These are phyloP conservation scores for Mycena rebaudengoi DNA, from an alignment of 768 basidiomycete genomes.

Conservation along the genomic window DNA sequence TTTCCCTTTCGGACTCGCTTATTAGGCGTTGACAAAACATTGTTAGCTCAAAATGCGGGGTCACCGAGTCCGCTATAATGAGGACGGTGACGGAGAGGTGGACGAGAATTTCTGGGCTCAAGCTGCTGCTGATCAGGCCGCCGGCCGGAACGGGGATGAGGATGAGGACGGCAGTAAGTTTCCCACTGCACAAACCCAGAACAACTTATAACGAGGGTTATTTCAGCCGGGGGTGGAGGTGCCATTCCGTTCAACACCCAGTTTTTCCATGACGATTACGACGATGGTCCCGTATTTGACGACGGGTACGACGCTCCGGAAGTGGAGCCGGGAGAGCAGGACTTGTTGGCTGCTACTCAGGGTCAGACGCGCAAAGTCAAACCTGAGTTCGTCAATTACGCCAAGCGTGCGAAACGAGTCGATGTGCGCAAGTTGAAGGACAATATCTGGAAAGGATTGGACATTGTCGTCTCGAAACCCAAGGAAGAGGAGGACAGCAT, in stretches of 20 bases:
- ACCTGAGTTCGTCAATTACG: constrained; percentile 92
- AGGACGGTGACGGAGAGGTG: constrained; percentile 83
- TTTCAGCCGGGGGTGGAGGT: constrained; percentile 53
- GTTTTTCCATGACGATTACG: constrained; percentile 94
- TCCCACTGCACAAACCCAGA: not conserved
- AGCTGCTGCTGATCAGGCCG: constrained; percentile 86
- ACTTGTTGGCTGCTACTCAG: constrained; percentile 86
- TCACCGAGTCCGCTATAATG: constrained; percentile 62
- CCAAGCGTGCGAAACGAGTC: constrained; percentile 94
- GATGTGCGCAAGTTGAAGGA: constrained; percentile 97
- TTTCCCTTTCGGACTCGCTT: constrained; percentile 1
- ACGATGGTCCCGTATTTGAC: constrained; percentile 80
- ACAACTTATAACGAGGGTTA: not conserved
- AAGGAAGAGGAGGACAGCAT: constrained; percentile 58
- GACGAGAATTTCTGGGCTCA: constrained; percentile 99
- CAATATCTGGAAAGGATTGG: constrained; percentile 94
- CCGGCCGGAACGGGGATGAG: constrained; percentile 57
- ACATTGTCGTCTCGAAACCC: constrained; percentile 68
- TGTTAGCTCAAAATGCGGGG: constrained; percentile 91
- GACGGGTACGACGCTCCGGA: constrained; percentile 54
- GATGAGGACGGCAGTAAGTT: constrained; percentile 70
- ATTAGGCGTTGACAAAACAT: not conserved
- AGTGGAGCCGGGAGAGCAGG: constrained; percentile 80
- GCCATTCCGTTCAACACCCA: constrained; percentile 91
- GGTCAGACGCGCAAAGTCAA: constrained; percentile 78